These are phyloP conservation scores for Glycine tomentella DNA, from an alignment of 306 rosid genomes.

Conservation along the genomic window DNA sequence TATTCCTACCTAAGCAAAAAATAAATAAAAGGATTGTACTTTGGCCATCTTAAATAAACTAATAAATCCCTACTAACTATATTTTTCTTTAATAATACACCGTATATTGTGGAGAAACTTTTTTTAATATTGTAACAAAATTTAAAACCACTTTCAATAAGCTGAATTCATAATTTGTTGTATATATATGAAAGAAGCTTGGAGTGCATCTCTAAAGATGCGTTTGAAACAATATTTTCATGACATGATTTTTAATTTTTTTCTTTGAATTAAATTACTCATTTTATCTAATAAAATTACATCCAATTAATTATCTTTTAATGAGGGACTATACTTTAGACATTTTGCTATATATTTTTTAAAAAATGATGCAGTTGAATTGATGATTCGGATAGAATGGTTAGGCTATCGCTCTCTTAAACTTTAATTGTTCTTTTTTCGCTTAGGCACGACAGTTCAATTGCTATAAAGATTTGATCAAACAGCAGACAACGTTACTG, in stretches of 20 bases:
- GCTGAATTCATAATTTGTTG: background rate
- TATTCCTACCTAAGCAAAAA: no score
- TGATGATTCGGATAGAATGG: slow-evolving; percentile 17
- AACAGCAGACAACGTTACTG: slow-evolving; percentile 28
- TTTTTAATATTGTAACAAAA: background rate
- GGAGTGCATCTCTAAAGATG: background rate
- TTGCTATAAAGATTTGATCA: slow-evolving; percentile 41
- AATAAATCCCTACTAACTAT: no score
- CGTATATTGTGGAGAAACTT: no score
- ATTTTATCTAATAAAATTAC: background rate
- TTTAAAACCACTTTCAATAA: background rate
- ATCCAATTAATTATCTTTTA: background rate
- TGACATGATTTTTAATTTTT: background rate
- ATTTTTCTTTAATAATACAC: no score
- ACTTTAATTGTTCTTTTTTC: slow-evolving; percentile 4
- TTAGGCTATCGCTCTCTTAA: slow-evolving; percentile 31
- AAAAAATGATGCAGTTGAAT: background rate
- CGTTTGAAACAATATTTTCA: no score
- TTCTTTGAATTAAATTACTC: background rate
- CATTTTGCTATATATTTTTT: no score
- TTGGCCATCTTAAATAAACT: no score
- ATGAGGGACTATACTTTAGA: background rate
- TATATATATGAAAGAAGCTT: background rate
- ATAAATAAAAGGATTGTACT: no score
- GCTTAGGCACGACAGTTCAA: slow-evolving; percentile 36